Conservation (phyloP, 2,329 filamentous ascomycete genomes). For the Aspergillus latus region DNA sequence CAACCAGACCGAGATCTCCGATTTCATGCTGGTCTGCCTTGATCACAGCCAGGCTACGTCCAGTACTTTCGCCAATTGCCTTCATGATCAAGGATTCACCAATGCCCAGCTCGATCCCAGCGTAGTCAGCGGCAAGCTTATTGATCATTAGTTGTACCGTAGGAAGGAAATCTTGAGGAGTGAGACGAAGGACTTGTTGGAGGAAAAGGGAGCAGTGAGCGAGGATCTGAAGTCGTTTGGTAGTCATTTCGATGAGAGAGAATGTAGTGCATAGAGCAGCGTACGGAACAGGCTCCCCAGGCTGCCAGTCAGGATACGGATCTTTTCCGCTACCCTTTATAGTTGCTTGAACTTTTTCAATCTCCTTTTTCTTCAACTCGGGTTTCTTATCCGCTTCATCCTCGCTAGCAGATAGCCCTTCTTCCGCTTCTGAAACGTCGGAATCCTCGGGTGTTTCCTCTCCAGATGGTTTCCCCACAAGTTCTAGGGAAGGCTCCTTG, state of each 20-base stretch:
- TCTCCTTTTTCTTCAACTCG: conserved; percentile 69
- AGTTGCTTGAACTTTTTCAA: conserved; percentile 76
- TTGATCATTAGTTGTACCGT: conserved; percentile 96
- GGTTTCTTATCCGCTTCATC: conserved; percentile 66
- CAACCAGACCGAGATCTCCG: conserved; percentile 89
- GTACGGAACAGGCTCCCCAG: conserved; percentile 86
- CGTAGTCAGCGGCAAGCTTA: conserved; percentile 94
- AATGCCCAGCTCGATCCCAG: conserved; percentile 95
- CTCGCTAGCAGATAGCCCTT: conserved; percentile 47
- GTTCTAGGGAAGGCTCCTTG: conserved; percentile 21
- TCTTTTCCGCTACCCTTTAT: conserved; percentile 69
- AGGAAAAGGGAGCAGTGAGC: conserved; percentile 89
- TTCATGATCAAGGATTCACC: conserved; percentile 99
- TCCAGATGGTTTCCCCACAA: conserved; percentile 44
- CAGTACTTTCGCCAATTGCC: conserved; percentile 91
- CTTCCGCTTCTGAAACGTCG: conserved; percentile 31
- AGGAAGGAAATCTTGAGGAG: conserved; percentile 82
- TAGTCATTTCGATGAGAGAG: conserved; percentile 90
- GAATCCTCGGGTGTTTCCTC: conserved; percentile 43
- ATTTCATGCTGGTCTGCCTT: conserved; percentile 96
- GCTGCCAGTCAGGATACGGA: conserved; percentile 92
- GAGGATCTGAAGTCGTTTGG: conserved; percentile 83
- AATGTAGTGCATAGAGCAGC: conserved; percentile 93
- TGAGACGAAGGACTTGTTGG: conserved; percentile 88
- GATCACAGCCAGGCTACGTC: conserved; percentile 82